A percentile compares a stretch with the other conserved stretches of the same genome.
These are phyloP conservation scores for Daldinia caldariorum DNA, from an alignment of 495 filamentous ascomycete genomes.

Conservation along the genomic window DNA sequence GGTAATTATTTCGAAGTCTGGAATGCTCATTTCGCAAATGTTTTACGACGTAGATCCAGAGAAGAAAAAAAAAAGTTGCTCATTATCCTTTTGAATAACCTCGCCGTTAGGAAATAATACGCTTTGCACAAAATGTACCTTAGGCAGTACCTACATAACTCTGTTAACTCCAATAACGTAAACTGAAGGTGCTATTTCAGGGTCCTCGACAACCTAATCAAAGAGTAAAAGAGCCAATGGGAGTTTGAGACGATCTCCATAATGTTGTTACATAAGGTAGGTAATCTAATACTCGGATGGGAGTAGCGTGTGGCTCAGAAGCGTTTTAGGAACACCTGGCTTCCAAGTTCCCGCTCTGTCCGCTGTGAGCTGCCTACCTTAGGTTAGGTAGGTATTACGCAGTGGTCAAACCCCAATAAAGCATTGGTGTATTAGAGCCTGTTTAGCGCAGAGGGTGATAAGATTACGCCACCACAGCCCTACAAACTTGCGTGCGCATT, in stretches of 20 bases:
- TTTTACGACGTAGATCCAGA: not conserved
- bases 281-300: conserved; percentile 11
- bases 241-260: conserved; percentile 25
- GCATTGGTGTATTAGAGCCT: not conserved
- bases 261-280: conserved; percentile 5
- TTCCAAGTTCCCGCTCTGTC: conserved; percentile 19
- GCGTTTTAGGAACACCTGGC: conserved; percentile 42
- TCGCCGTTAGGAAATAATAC: not conserved
- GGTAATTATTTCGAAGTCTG: not conserved
- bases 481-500: conserved; percentile 7
- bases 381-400: no score
- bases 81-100: not conserved
- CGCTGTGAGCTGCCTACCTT: conserved; percentile 14
- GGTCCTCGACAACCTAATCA: conserved; percentile 3
- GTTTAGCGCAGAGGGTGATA: conserved; percentile 17
- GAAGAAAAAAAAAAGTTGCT: not conserved
- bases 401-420: no score
- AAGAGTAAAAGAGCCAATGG: conserved; percentile 20
- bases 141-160: no score
- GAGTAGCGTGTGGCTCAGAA: conserved; percentile 31
- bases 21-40: not conserved
- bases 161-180: no score
- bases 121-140: not conserved
- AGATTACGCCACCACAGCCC: conserved; percentile 30
- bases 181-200: conserved; percentile 10